phyloP scores from a whole-genome alignment of 495 filamentous ascomycete genomes.

The Haplographium delicatum region DNA sequence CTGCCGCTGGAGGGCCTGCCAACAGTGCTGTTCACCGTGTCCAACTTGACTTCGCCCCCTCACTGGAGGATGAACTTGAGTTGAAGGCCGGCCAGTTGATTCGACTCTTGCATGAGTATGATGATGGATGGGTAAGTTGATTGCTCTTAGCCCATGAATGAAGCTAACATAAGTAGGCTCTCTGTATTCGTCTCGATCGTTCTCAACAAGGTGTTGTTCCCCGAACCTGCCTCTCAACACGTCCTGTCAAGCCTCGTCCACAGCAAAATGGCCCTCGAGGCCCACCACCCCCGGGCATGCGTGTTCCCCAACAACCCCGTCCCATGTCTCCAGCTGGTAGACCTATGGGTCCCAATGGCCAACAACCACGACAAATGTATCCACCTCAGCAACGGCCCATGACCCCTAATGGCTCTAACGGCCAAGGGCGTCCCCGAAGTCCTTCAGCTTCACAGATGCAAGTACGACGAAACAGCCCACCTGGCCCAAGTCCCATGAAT shows the following conservation, averaged over 20 bases:
- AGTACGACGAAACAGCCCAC: constrained; percentile 44
- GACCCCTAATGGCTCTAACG: constrained; percentile 29
- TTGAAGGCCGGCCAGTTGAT: constrained; percentile 77
- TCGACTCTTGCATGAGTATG: constrained; percentile 88
- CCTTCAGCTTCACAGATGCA: constrained; percentile 38
- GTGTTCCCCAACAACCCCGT: constrained; percentile 37
- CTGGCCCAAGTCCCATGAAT: constrained; percentile 58
- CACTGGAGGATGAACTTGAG: constrained; percentile 84
- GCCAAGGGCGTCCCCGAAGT: constrained; percentile 39
- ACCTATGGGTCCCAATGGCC: constrained; percentile 31
- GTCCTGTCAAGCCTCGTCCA: constrained; percentile 82
- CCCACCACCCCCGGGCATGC: constrained; percentile 39
- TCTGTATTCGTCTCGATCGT: constrained; percentile 86
- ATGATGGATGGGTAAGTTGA: constrained; percentile 90
- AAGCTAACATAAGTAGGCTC: constrained; percentile 57
- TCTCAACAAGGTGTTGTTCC: constrained; percentile 90
- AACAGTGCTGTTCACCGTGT: constrained; percentile 74
- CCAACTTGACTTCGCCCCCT: constrained; percentile 91
- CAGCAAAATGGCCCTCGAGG: constrained; percentile 46
- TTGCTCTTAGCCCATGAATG: neutral
- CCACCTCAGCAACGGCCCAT: constrained; percentile 47
- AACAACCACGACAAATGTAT: constrained; percentile 43
- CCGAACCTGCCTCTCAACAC: constrained; percentile 86
- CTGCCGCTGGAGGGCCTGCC: constrained; percentile 49
- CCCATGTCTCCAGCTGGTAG: constrained; percentile 40